These are phyloP conservation scores for Drosera capensis DNA, from an alignment of 148 eudicot species.

Conservation along the genomic window DNA sequence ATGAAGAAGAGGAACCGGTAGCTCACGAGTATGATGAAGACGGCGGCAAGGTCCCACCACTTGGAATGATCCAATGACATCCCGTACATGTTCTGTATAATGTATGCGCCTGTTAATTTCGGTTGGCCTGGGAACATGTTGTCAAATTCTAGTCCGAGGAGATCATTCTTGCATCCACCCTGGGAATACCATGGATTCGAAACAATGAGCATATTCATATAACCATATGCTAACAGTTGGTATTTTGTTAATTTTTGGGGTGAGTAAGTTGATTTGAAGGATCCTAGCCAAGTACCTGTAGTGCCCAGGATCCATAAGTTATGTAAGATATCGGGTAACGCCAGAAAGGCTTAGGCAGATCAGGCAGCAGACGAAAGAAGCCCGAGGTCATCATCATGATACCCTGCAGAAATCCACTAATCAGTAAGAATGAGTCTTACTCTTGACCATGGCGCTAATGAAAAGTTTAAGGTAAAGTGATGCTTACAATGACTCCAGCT, in stretches of 20 bases:
- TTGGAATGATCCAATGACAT: constrained; percentile 47
- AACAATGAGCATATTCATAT: too few relatives aligned
- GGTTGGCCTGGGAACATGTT: constrained; percentile 40
- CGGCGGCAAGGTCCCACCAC: constrained; percentile 60
- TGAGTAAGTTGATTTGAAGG: too few relatives aligned
- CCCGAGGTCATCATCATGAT: constrained; percentile 93
- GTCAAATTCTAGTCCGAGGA: constrained; percentile 60
- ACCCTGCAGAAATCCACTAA: constrained; percentile 42
- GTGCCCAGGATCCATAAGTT: constrained; percentile 63
- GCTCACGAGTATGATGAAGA: constrained; percentile 28
- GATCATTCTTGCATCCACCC: constrained; percentile 70
- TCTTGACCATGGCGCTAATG: background rate
- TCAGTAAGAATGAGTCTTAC: too few relatives aligned
- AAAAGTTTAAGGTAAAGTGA: too few relatives aligned
- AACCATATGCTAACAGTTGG: background rate
- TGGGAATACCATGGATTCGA: constrained; percentile 17
- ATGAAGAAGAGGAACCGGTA: constrained; percentile 46
- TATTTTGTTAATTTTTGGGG: too few relatives aligned
- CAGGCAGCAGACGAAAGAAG: constrained; percentile 68
- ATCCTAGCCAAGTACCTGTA: constrained; percentile 38
- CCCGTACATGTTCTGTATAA: constrained; percentile 34
- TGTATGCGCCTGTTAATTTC: constrained; percentile 35
- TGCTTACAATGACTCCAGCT: constrained; percentile 58
- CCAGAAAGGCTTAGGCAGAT: constrained; percentile 81
- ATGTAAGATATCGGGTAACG: constrained; percentile 74